Conservation (phyloP, 306 rosid species). For the Pyrus pyrifolia region DNA sequence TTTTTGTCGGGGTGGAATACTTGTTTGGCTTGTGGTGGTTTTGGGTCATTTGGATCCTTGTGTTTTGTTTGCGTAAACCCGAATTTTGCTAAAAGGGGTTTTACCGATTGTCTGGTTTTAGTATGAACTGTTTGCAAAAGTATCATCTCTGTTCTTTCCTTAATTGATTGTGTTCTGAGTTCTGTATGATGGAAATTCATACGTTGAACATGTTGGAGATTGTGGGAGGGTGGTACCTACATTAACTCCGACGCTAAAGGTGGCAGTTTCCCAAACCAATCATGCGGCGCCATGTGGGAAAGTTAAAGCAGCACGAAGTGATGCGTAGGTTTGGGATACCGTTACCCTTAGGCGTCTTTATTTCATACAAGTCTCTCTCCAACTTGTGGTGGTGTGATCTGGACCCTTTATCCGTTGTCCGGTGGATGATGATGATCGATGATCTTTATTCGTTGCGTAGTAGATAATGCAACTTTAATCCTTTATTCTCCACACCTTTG, state of each 20-base stretch:
- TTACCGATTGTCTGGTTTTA: slow-evolving; percentile 28
- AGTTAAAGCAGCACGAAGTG: no score
- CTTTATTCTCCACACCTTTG: not conserved
- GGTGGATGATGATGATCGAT: not conserved
- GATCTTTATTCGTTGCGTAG: slow-evolving; percentile 12
- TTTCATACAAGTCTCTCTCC: not conserved
- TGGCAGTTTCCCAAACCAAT: no score
- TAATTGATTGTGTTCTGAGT: not conserved
- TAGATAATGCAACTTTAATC: slow-evolving; percentile 6
- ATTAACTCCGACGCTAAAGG: not conserved
- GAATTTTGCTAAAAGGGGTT: slow-evolving; percentile 30
- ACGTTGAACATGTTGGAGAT: not conserved
- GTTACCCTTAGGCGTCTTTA: no score
- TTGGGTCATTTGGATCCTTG: slow-evolving; percentile 28
- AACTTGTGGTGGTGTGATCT: not conserved
- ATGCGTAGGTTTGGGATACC: no score
- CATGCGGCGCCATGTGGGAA: no score
- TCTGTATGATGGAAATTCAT: not conserved
- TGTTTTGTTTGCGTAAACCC: slow-evolving; percentile 41
- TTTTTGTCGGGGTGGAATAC: slow-evolving; percentile 28
- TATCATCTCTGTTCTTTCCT: slow-evolving; percentile 1
- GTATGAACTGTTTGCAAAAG: slow-evolving; percentile 25
- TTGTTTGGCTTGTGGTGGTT: slow-evolving; percentile 36
- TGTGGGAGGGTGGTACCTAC: not conserved
- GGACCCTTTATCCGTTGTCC: not conserved